Percentiles rank a stretch among this genome's conserved stretches.
Conservation (phyloP, 1,284 basidiomycete species). For the Rhodotorula sp. region DNA sequence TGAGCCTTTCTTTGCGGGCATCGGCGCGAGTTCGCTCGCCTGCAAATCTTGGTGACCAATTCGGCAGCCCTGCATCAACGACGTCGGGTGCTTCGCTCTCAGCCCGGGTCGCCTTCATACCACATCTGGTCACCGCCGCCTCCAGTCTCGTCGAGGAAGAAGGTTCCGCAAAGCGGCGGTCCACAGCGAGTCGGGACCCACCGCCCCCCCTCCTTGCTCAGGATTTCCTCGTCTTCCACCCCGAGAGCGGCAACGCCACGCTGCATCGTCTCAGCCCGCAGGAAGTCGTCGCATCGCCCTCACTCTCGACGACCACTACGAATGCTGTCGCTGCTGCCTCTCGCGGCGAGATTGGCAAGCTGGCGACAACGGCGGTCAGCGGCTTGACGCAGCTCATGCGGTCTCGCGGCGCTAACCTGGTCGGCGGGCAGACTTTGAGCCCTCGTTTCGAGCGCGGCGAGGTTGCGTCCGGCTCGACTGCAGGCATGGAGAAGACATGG, state of each 20-base stretch:
- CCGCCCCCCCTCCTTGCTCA: not conserved
- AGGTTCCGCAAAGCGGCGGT: conserved; percentile 1
- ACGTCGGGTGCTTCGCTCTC: not conserved
- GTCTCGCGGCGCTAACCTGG: conserved; percentile 4
- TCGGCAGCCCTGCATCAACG: not conserved
- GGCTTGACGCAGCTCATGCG: conserved; percentile 36
- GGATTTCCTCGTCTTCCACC: conserved; percentile 25
- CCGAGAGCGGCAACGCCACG: not conserved
- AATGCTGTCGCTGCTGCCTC: conserved; percentile 3
- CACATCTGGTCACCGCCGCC: conserved; percentile 7
- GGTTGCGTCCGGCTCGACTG: not conserved
- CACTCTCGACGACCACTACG: not conserved
- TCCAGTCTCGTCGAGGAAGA: not conserved
- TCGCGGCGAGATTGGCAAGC: conserved; percentile 29
- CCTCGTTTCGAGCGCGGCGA: not conserved
- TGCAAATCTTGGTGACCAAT: not conserved
- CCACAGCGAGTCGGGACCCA: not conserved
- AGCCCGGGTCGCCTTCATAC: conserved; percentile 16
- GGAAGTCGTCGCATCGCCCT: not conserved
- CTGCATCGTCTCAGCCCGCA: conserved; percentile 22
- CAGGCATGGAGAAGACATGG: conserved; percentile 16
- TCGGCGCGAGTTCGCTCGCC: conserved; percentile 23
- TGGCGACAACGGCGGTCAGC: conserved; percentile 34
- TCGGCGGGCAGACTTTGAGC: not conserved
- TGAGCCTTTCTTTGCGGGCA: conserved; percentile 21